phyloP scores from a whole-genome alignment of 2,329 filamentous ascomycete species.

The Arthrinium puccinioides region DNA sequence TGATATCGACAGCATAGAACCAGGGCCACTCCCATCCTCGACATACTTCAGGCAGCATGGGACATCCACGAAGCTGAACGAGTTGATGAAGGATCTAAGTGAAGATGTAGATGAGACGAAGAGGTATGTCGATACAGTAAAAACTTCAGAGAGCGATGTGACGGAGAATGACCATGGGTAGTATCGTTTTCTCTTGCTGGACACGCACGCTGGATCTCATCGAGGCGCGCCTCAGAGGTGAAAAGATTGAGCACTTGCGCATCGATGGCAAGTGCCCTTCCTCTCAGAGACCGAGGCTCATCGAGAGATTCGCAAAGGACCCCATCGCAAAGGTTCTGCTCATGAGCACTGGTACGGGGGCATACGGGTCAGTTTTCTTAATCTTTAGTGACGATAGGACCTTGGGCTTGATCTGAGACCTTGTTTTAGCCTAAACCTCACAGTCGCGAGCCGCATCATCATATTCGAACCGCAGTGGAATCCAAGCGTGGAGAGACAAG shows the following conservation, averaged over 20 bases:
- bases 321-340: not conserved
- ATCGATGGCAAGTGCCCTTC: constrained; percentile 1
- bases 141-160: no score
- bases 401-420: no score
- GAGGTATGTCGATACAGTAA: no score
- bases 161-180: no score
- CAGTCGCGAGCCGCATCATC: not conserved
- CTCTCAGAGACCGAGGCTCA: not conserved
- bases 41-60: not conserved
- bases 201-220: constrained; percentile 3
- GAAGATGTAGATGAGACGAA: not conserved
- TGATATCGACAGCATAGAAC: not conserved
- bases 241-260: not conserved
- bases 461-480: constrained; percentile 7
- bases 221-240: not conserved
- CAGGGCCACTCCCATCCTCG: not conserved
- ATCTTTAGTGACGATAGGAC: no score
- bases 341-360: constrained; percentile 5
- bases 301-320: not conserved
- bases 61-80: not conserved
- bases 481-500: constrained; percentile 4
- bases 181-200: constrained; percentile 6
- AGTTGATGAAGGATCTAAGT: not conserved
- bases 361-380: constrained; percentile 5
- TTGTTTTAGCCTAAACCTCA: constrained; percentile 3